phyloP scores from a whole-genome alignment of 805 yeast genomes.

The Ogataea kodamae region DNA sequence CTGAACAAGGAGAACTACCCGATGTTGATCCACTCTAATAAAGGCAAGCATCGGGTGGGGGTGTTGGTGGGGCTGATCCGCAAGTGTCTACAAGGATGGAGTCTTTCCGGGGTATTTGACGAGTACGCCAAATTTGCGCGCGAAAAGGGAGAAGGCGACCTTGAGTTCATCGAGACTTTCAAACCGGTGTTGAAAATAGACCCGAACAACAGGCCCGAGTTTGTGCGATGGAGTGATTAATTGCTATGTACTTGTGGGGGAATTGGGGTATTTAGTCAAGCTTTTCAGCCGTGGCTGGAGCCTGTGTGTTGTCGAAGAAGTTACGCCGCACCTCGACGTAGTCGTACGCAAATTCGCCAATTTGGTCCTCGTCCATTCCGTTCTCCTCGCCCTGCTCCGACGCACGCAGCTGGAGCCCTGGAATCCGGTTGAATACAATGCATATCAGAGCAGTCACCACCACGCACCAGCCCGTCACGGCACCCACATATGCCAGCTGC shows the following conservation, averaged over 20 bases:
- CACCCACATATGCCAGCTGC: conserved; percentile 79
- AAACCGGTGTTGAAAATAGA: conserved; percentile 56
- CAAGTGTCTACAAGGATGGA: conserved; percentile 87
- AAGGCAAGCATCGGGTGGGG: conserved; percentile 96
- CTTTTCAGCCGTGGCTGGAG: not conserved
- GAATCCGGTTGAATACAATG: conserved; percentile 68
- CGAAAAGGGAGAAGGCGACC: conserved; percentile 89
- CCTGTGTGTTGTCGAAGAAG: conserved; percentile 45
- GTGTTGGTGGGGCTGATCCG: conserved; percentile 90
- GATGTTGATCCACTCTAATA: conserved; percentile 84
- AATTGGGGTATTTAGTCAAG: no score
- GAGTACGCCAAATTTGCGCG: conserved; percentile 91
- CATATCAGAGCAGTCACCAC: conserved; percentile 78
- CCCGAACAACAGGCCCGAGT: conserved; percentile 53
- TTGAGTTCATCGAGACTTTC: conserved; percentile 85
- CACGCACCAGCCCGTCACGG: conserved; percentile 68
- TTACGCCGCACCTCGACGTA: conserved; percentile 96
- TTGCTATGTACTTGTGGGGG: conserved; percentile 1
- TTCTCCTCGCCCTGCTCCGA: conserved; percentile 79
- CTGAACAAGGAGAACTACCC: conserved; percentile 75
- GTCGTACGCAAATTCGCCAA: conserved; percentile 98
- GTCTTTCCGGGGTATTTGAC: conserved; percentile 86
- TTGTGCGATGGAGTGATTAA: conserved; percentile 37
- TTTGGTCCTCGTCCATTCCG: conserved; percentile 95
- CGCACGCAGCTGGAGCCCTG: conserved; percentile 78